Base-by-base conservation (phyloP, 495 filamentous ascomycete species). In the Lasiosphaeris hirsuta region DNA sequence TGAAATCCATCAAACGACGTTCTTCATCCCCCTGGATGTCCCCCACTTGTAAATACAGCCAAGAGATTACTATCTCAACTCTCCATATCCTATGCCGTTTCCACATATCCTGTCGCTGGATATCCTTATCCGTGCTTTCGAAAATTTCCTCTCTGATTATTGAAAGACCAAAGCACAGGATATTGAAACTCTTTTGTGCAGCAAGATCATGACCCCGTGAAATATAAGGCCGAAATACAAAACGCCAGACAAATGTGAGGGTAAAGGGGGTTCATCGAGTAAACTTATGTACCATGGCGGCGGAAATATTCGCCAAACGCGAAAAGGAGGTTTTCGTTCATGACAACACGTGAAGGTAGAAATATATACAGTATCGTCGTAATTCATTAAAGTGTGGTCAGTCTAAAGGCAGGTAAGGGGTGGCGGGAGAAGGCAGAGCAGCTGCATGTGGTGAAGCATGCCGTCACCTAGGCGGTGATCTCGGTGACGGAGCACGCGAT, bases 401-500 rank as follows among this genome's bases (percentile, higher is more conserved):
- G 33, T 14, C 33, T 37, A 30, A 42, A 13, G 7, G 13, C 18
- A 40, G 43, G 38, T 33, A 38, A 15, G 30, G 43, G 23, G 5
- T n/a, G 1, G 14, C 15, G 15, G 46, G 8, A 23, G 23, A 34
- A 33, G 8, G 46, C 46, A 10, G 17, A 35, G 10, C 23, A 35
- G 10, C 10, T 35, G 23, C 13, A n/a, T 10, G 6, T 11, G 7
- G 3, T 15, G 51, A 30, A 19, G 1, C 13, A 23, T 11, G 10
- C 34, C 43, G 51, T 54, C 58, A 55, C 54, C 54, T 58, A 1
- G 42, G 53, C 7, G 52, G 51, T 13, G 54, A 60, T 8, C 60
- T 51, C 10, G 50, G 55, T 15, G 66, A 67, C 15, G 64, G 64
- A 18, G 52, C 66, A 6, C 66, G 60, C 11, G 68, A 69, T 33